A percentile compares a stretch with the other conserved stretches of the same genome.
These are phyloP conservation scores for Xerocomus brunneocitrinus DNA, from an alignment of 768 basidiomycete genomes.

Conservation along the genomic window DNA sequence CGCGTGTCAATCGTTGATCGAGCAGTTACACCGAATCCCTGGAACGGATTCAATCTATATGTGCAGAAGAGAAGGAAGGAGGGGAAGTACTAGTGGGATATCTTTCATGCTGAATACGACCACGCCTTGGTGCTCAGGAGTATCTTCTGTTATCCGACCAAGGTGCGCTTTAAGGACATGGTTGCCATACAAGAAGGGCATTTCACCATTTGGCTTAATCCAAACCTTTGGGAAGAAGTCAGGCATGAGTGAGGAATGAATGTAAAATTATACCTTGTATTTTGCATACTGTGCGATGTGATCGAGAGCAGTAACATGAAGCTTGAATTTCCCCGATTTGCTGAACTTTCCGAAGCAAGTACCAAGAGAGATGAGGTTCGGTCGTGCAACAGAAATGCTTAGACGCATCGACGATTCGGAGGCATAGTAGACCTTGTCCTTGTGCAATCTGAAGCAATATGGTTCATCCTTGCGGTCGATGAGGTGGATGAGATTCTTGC, in stretches of 20 bases:
- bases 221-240: constrained; percentile 59
- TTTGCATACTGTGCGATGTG: constrained; percentile 95
- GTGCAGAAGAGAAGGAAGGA: background rate
- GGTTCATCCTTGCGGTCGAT: constrained; percentile 93
- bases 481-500: constrained; percentile 92
- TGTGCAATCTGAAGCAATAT: constrained; percentile 93
- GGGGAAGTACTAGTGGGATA: constrained; percentile 68
- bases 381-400: constrained; percentile 86
- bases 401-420: constrained; percentile 93
- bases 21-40: constrained; percentile 98
- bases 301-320: constrained; percentile 92
- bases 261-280: constrained; percentile 68
- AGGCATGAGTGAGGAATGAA: background rate
- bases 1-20: constrained; percentile 93
- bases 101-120: constrained; percentile 96
- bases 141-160: constrained; percentile 98
- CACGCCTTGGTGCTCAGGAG: constrained; percentile 97
- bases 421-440: constrained; percentile 94
- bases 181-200: constrained; percentile 99
- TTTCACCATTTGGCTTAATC: constrained; percentile 99
- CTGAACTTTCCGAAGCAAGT: constrained; percentile 98
- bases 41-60: constrained; percentile 8
- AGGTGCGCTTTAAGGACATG: constrained; percentile 98
- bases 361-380: constrained; percentile 87
- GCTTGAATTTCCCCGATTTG: constrained; percentile 95